Percentiles rank a stretch among this genome's conserved stretches.
These are phyloP conservation scores for Cladosporium sp. DNA, from an alignment of 2,329 filamentous ascomycete genomes.

Conservation along the genomic window DNA sequence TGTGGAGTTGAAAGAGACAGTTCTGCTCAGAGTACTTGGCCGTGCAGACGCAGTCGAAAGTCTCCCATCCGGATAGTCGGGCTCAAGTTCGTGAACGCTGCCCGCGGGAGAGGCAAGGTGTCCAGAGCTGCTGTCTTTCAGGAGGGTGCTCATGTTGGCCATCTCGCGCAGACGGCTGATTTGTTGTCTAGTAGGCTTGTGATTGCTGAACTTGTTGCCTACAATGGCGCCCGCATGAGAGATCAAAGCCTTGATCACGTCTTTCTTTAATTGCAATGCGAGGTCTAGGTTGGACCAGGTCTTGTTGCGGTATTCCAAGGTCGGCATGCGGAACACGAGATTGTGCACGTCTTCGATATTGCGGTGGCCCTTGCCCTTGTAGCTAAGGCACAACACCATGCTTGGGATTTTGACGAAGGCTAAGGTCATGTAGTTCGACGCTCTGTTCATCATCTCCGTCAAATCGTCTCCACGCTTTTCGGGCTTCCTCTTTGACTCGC, in stretches of 20 bases:
- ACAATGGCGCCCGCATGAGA: slow-evolving; percentile 95
- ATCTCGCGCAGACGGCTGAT: slow-evolving; percentile 76
- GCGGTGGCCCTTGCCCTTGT: slow-evolving; percentile 92
- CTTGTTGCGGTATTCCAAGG: slow-evolving; percentile 95
- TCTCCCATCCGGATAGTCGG: slow-evolving; percentile 21
- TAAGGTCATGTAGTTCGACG: slow-evolving; percentile 96
- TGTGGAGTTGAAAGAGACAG: slow-evolving; percentile 22
- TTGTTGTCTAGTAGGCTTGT: slow-evolving; percentile 75
- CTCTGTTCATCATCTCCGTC: slow-evolving; percentile 92
- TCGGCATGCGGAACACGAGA: slow-evolving; percentile 92
- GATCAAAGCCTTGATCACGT: slow-evolving; percentile 88
- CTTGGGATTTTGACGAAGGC: slow-evolving; percentile 92
- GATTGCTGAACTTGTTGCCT: slow-evolving; percentile 91
- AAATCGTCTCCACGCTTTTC: slow-evolving; percentile 78
- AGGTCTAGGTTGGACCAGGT: slow-evolving; percentile 98
- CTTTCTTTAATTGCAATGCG: slow-evolving; percentile 86
- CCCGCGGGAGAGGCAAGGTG: slow-evolving; percentile 21
- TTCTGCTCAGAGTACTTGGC: slow-evolving; percentile 26
- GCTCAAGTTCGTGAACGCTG: slow-evolving; percentile 22
- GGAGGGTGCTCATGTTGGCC: slow-evolving; percentile 69
- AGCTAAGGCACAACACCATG: slow-evolving; percentile 90
- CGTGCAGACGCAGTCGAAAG: slow-evolving; percentile 26
- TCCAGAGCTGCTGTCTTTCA: slow-evolving; percentile 27
- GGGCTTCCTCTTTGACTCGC: slow-evolving; percentile 36
- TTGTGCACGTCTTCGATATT: slow-evolving; percentile 97